A percentile compares a stretch with the other conserved stretches of the same genome.
These are phyloP conservation scores for Albizia julibrissin DNA, from an alignment of 306 rosid species.

Conservation along the genomic window DNA sequence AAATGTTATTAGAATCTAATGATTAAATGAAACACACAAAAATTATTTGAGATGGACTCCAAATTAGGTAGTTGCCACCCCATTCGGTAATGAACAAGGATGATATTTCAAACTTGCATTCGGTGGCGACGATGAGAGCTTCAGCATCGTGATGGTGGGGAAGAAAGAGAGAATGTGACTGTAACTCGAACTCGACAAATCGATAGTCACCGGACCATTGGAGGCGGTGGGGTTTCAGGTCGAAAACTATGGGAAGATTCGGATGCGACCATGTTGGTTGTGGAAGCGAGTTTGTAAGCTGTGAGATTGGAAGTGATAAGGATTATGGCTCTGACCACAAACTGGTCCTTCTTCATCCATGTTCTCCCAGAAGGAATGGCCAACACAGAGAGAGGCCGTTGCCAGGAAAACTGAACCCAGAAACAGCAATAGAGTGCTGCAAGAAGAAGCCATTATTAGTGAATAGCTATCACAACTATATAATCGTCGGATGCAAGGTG, in stretches of 20 bases:
- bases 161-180: constrained; percentile 30
- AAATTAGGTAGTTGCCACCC: too few species aligned
- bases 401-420: constrained; percentile 35
- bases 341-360: not conserved
- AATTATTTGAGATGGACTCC: too few species aligned
- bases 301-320: constrained; percentile 23
- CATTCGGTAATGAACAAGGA: too few species aligned
- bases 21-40: too few species aligned
- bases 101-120: too few species aligned
- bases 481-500: too few species aligned
- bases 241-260: constrained; percentile 26
- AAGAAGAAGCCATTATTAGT: not conserved
- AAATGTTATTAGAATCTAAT: too few species aligned
- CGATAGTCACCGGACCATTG: constrained; percentile 17
- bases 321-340: constrained; percentile 17
- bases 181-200: not conserved
- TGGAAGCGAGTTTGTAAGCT: not conserved
- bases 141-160: constrained; percentile 41
- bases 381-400: constrained; percentile 16
- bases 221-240: not conserved
- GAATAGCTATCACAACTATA: not conserved
- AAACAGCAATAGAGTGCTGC: constrained; percentile 29
- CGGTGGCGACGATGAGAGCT: not conserved
- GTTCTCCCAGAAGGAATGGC: not conserved
- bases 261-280: constrained; percentile 32